These are phyloP conservation scores for Yamadazyma paraphyllophila DNA, from an alignment of 805 yeast genomes.

Conservation along the genomic window DNA sequence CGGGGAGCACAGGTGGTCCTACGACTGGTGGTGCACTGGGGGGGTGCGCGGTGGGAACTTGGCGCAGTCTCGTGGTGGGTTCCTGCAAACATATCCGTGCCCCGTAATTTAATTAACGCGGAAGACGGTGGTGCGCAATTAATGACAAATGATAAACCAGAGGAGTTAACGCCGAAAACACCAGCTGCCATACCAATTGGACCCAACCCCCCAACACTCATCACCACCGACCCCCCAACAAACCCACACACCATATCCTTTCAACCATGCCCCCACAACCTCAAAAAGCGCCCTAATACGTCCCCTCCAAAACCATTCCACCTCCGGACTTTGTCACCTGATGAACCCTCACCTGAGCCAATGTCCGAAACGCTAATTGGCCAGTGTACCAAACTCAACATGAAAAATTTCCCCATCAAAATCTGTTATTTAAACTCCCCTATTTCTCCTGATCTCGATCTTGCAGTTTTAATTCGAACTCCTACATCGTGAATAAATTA, in stretches of 20 bases:
- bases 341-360: slow-evolving; percentile 4
- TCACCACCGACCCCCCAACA: neutral
- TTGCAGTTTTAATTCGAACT: slow-evolving; percentile 2
- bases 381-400: neutral
- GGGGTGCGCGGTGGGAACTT: too few species aligned
- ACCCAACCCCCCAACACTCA: neutral
- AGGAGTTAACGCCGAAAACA: too few species aligned
- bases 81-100: too few species aligned
- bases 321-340: slow-evolving; percentile 2
- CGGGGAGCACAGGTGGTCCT: neutral
- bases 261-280: neutral
- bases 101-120: too few species aligned
- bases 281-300: neutral
- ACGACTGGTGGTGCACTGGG: neutral
- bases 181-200: too few species aligned
- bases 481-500: slow-evolving; percentile 4
- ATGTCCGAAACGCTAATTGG: slow-evolving; percentile 3
- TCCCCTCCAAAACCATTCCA: neutral
- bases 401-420: neutral
- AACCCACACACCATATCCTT: neutral
- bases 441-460: slow-evolving; percentile 5
- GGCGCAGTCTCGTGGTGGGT: too few species aligned
- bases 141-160: too few species aligned
- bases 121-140: too few species aligned
- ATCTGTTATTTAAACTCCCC: neutral